These are phyloP conservation scores for Ganoderma multipileum DNA, from an alignment of 1,284 basidiomycete genomes.

Conservation along the genomic window DNA sequence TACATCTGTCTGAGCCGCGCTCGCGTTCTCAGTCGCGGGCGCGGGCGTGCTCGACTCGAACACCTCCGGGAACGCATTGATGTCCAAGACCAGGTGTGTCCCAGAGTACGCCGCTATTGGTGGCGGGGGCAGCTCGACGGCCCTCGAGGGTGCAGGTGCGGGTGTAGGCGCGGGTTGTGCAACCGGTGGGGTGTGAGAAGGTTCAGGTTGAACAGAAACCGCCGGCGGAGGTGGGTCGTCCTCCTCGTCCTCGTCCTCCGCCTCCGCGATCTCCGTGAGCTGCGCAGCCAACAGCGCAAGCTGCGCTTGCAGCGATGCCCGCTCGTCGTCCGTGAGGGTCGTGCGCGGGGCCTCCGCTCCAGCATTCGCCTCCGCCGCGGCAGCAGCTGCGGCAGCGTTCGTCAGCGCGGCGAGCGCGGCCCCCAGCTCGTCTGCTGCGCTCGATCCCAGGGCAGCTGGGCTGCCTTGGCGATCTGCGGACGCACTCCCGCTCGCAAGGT, in stretches of 20 bases:
- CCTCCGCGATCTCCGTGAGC: conserved; percentile 61
- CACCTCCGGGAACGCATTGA: conserved; percentile 28
- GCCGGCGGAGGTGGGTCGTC: not conserved
- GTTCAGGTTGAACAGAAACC: not conserved
- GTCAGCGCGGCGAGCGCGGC: conserved; percentile 21
- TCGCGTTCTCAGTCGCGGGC: conserved; percentile 10
- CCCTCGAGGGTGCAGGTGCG: conserved; percentile 2
- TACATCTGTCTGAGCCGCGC: conserved; percentile 25
- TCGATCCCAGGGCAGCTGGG: conserved; percentile 15
- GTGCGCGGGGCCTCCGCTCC: conserved; percentile 24
- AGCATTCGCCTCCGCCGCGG: conserved; percentile 16
- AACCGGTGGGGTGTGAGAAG: not conserved
- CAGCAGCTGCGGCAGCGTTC: conserved; percentile 12
- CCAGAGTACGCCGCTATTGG: conserved; percentile 27
- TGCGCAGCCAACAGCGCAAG: conserved; percentile 69
- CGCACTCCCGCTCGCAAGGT: conserved; percentile 40
- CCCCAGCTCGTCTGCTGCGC: conserved; percentile 25
- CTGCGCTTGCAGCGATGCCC: conserved; percentile 69
- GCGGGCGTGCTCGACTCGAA: conserved; percentile 13
- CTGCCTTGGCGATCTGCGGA: not conserved
- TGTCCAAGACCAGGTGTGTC: conserved; percentile 23
- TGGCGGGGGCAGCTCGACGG: conserved; percentile 15
- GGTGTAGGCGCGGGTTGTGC: not conserved
- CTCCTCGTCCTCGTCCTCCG: conserved; percentile 40
- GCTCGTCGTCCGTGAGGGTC: conserved; percentile 46